Conservation (phyloP, 352 stramenopile genomes). For the Phytophthora sp. region DNA sequence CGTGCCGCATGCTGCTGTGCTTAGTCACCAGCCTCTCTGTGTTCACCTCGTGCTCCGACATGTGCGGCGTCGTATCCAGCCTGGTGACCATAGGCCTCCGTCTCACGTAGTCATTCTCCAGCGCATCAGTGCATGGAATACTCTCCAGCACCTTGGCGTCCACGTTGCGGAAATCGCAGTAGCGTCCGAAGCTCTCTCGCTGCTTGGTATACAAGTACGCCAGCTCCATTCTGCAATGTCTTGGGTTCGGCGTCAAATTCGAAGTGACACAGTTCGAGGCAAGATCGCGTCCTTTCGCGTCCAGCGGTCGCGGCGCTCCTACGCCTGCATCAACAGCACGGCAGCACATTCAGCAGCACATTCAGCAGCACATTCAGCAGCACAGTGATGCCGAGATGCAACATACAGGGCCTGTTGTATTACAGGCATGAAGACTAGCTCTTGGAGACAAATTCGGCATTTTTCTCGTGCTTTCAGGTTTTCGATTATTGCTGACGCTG, state of each 20-base stretch:
- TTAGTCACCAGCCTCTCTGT: conserved; percentile 94
- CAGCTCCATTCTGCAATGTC: conserved; percentile 76
- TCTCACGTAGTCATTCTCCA: conserved; percentile 91
- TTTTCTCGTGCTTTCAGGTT: conserved; percentile 36
- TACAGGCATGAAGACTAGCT: conserved; percentile 19
- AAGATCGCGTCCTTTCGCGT: conserved; percentile 42
- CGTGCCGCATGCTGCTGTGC: conserved; percentile 94
- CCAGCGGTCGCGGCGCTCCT: conserved; percentile 3
- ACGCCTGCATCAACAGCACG: neutral
- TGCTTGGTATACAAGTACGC: conserved; percentile 92
- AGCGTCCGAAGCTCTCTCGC: conserved; percentile 92
- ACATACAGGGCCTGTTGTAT: too few relatives aligned
- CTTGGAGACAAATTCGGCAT: conserved; percentile 31
- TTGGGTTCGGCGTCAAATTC: conserved; percentile 15
- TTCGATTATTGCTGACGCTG: conserved; percentile 20
- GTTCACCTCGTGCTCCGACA: conserved; percentile 94
- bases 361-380: too few relatives aligned
- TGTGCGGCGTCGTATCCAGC: conserved; percentile 92
- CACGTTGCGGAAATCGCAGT: conserved; percentile 92
- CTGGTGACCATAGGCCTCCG: conserved; percentile 86
- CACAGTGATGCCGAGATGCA: too few relatives aligned
- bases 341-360: too few relatives aligned
- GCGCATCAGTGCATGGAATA: conserved; percentile 84
- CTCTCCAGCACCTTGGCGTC: conserved; percentile 91
- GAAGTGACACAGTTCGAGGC: conserved; percentile 19